These are phyloP conservation scores for Blumeriella jaapii DNA, from an alignment of 2,329 filamentous ascomycete species.

Conservation along the genomic window DNA sequence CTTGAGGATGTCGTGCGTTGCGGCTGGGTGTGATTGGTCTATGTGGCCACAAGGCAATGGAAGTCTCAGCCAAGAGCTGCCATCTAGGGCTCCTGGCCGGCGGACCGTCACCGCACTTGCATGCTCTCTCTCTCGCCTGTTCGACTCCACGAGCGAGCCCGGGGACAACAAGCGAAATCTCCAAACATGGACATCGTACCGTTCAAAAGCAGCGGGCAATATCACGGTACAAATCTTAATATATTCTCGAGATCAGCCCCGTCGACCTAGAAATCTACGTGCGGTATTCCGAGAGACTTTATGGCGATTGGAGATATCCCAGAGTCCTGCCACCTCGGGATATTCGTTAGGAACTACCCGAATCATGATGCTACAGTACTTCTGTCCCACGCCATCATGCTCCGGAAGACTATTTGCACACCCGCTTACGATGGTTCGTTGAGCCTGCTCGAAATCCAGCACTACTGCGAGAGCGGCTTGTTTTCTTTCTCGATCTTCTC, in stretches of 20 bases:
- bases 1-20: constrained; percentile 19
- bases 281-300: too few species aligned
- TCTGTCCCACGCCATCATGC: not conserved
- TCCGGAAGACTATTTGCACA: not conserved
- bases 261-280: too few species aligned
- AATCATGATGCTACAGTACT: not conserved
- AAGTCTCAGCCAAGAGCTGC: constrained; percentile 13
- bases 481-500: not conserved
- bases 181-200: too few species aligned
- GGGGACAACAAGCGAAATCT: too few species aligned
- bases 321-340: too few species aligned
- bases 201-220: too few species aligned
- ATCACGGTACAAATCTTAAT: too few species aligned
- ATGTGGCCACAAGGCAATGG: constrained; percentile 11
- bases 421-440: not conserved
- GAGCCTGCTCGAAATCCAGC: constrained; percentile 1
- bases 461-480: constrained; percentile 7
- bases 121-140: constrained; percentile 2
- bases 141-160: too few species aligned
- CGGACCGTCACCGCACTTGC: constrained; percentile 23
- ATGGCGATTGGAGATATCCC: too few species aligned
- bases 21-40: constrained; percentile 8
- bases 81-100: constrained; percentile 14
- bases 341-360: too few species aligned
- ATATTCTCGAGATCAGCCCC: too few species aligned